Base-by-base conservation (phyloP, 106 monocot species). In the Dendrobium catenatum region DNA sequence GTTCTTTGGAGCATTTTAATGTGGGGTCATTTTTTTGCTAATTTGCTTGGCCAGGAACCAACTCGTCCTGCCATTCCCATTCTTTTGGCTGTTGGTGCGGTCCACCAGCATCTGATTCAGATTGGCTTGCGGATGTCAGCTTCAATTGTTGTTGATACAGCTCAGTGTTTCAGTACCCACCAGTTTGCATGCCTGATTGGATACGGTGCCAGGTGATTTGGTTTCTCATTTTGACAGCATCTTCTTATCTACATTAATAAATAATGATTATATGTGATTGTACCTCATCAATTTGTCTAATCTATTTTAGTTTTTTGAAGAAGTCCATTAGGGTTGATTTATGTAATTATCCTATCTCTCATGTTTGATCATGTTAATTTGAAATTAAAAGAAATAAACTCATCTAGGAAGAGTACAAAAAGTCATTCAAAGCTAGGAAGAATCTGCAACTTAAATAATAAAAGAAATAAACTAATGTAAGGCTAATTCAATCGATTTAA, bases 151-250 rank as follows among this genome's bases (percentile, higher is more conserved):
- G 98, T 88, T 80, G 98, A 98, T 78, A 98, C 98, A 88, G 98
- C 98, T 82, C 98, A 98, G 79, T 98, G 95, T 81, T 98, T 95
- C 84, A 98, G 98, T 77, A 98, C 98, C 59, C 98, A 98, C 86
- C 98, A 98, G 16, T 98, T 98, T 87, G 98, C 95, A 61, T 98
- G 95, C 80, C 88, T 98, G 82, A 98, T 98, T 85, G 97, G 95
- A 86, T 98, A 98, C 95, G 98, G 98, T 67, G 98, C 98, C 79
- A 98, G 98, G 98, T 98, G 20, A 42, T 42, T 72, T 73, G 56
- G 15, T 54, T 44, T 75, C 26, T 66, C 64, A 2, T 66, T 66
- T 6, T 66, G 64, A 66, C 22, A 66, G 13, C 51, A 15, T 51
- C 51, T 51, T 51, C 10, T 51, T 51, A 48, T 48, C 11, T 51